These are phyloP conservation scores for Eucalyptus camaldulensis DNA, from an alignment of 345 rosid genomes.

Conservation along the genomic window DNA sequence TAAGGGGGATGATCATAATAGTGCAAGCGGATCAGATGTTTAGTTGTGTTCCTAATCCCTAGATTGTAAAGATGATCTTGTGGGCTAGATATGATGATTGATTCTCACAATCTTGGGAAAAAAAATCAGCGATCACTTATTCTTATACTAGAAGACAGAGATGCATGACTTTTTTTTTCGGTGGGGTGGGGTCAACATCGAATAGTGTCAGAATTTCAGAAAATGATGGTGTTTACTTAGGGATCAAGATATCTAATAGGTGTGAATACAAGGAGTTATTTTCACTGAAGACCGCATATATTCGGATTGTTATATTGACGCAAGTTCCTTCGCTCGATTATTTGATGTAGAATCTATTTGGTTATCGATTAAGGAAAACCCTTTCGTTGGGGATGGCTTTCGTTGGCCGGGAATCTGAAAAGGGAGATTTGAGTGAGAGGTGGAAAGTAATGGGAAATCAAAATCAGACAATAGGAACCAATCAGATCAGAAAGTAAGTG, in stretches of 20 bases:
- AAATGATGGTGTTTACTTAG: background rate
- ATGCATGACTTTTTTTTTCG: background rate
- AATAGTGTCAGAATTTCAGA: background rate
- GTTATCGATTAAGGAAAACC: background rate
- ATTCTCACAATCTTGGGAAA: too few species aligned
- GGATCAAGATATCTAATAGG: background rate
- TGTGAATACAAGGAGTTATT: background rate
- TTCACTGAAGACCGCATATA: background rate
- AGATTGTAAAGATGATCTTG: too few species aligned
- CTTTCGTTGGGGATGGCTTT: background rate
- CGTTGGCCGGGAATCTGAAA: background rate
- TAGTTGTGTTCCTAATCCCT: too few species aligned
- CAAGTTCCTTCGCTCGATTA: background rate
- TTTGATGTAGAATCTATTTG: background rate
- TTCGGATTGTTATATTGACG: background rate
- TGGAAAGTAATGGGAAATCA: background rate
- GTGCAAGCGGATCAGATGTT: too few species aligned
- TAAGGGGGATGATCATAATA: too few species aligned
- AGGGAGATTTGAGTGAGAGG: background rate
- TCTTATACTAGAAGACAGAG: background rate
- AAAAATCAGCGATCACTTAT: too few species aligned
- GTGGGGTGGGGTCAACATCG: background rate
- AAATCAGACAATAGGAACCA: background rate
- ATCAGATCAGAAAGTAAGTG: too few species aligned
- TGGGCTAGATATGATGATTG: too few species aligned